Evolutionary conservation across 768 basidiomycete species (phyloP).

Genomic region (Boletus huronensis): DNA sequence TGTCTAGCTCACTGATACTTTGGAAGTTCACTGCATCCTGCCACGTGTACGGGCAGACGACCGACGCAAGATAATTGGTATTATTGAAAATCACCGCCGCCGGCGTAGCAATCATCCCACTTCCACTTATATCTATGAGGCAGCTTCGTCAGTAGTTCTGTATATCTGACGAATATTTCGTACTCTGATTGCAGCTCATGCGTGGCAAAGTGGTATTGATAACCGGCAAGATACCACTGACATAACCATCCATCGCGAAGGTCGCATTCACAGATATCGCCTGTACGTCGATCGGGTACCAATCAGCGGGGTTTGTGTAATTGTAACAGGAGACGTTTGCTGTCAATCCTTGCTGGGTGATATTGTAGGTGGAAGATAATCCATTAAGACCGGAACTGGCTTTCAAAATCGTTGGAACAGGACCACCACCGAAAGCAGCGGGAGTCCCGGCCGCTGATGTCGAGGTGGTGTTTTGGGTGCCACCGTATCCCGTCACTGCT

Average conservation of each 20-base stretch:
- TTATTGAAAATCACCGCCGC: slow-evolving; percentile 1
- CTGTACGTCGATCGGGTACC: background rate
- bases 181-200: background rate
- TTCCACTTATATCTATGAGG: background rate
- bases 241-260: background rate
- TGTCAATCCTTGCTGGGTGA: background rate
- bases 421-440: background rate
- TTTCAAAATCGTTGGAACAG: background rate
- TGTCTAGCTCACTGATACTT: background rate
- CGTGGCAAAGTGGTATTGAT: background rate
- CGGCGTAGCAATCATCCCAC: background rate
- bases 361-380: background rate
- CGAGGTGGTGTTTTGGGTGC: no score
- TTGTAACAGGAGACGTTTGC: background rate
- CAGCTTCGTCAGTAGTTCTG: background rate
- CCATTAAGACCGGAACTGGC: background rate
- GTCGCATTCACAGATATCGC: background rate
- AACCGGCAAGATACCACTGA: background rate
- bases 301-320: background rate
- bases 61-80: background rate
- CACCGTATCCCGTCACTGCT: background rate
- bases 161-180: background rate
- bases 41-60: background rate
- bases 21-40: background rate
- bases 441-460: background rate